Conservation (phyloP, 2,329 filamentous ascomycete genomes). For the Aspergillus amoenus region DNA sequence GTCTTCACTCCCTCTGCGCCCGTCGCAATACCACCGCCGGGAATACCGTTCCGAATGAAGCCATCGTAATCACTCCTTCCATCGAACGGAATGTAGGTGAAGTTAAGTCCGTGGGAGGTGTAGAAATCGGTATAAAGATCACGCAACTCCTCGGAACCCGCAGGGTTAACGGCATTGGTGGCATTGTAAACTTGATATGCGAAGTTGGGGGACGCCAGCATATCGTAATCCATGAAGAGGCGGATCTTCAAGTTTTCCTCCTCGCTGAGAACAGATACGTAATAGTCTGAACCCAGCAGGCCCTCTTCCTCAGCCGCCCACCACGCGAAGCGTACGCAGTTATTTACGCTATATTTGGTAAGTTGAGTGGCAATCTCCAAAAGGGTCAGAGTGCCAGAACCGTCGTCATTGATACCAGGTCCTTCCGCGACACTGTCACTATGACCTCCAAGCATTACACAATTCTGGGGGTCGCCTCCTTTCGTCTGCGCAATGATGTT, state of each 20-base stretch:
- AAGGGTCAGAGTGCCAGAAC: constrained; percentile 62
- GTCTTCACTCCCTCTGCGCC: constrained; percentile 78
- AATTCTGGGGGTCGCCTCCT: constrained; percentile 57
- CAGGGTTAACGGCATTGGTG: constrained; percentile 54
- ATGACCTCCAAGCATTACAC: constrained; percentile 60
- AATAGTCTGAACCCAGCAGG: constrained; percentile 59
- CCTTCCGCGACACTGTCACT: constrained; percentile 60
- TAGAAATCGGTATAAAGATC: constrained; percentile 69
- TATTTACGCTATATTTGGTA: constrained; percentile 70
- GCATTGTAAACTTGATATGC: constrained; percentile 56
- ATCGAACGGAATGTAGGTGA: constrained; percentile 72
- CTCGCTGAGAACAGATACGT: constrained; percentile 49
- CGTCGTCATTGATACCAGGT: constrained; percentile 76
- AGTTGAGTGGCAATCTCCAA: constrained; percentile 61
- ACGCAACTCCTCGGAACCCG: constrained; percentile 67
- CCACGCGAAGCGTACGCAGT: constrained; percentile 66
- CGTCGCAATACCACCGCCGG: constrained; percentile 72
- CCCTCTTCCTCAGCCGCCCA: constrained; percentile 65
- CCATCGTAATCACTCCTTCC: constrained; percentile 77
- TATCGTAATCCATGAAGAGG: constrained; percentile 70
- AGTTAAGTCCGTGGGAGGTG: constrained; percentile 60
- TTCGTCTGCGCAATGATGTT: constrained; percentile 62
- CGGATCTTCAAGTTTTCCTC: constrained; percentile 58
- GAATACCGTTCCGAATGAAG: constrained; percentile 71
- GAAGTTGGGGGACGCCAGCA: constrained; percentile 64